Conservation (phyloP, 2,329 filamentous ascomycete genomes). For the Aspergillus transmontanensis region DNA sequence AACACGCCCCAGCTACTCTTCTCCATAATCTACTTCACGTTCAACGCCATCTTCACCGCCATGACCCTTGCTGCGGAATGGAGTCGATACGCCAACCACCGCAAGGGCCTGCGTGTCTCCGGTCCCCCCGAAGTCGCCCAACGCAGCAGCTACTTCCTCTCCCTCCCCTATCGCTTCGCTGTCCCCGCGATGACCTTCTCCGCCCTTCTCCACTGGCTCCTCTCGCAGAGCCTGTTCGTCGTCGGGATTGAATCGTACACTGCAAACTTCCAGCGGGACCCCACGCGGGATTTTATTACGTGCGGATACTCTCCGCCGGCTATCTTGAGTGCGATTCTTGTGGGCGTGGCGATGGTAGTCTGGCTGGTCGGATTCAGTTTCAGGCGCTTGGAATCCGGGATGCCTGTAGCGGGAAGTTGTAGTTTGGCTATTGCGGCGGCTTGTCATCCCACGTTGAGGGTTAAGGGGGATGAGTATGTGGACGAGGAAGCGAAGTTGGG, state of each 20-base stretch:
- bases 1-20: slow-evolving; percentile 41
- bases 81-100: slow-evolving; percentile 39
- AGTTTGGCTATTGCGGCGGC: slow-evolving; percentile 37
- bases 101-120: slow-evolving; percentile 49
- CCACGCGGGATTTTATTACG: neutral
- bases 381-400: slow-evolving; percentile 21
- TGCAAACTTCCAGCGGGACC: neutral
- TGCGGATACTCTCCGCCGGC: slow-evolving; percentile 4
- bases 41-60: slow-evolving; percentile 44
- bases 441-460: slow-evolving; percentile 25
- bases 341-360: neutral
- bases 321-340: neutral
- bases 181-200: slow-evolving; percentile 42
- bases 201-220: slow-evolving; percentile 51
- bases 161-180: slow-evolving; percentile 49
- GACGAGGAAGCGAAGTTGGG: neutral
- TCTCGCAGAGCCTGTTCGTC: slow-evolving; percentile 52
- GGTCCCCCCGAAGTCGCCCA: slow-evolving; percentile 40
- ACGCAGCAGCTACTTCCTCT: slow-evolving; percentile 49
- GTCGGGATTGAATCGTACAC: slow-evolving; percentile 33
- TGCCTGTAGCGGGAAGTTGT: slow-evolving; percentile 35
- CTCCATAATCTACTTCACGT: slow-evolving; percentile 38
- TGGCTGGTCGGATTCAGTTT: slow-evolving; percentile 18
- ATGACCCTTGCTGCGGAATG: slow-evolving; percentile 55
- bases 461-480: neutral